phyloP scores from a whole-genome alignment of 306 rosid genomes.

The Arachis stenosperma region DNA sequence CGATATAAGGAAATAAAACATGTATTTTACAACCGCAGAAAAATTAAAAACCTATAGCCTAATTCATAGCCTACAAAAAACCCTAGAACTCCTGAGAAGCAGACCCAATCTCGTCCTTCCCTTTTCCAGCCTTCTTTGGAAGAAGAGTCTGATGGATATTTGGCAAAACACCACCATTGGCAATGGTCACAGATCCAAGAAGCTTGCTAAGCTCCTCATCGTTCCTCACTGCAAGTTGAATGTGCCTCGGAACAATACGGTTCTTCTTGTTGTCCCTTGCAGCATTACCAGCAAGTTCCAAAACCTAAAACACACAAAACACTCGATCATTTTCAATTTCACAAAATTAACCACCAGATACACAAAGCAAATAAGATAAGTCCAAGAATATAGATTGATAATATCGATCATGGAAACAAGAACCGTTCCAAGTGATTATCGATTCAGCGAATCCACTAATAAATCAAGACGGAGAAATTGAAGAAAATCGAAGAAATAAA shows the following conservation, averaged over 20 bases:
- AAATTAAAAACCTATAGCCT: background rate
- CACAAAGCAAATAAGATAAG: background rate
- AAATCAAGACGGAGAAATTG: too few species aligned
- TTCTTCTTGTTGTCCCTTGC: slow-evolving; percentile 95
- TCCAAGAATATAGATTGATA: too few species aligned
- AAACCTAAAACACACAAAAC: slow-evolving; percentile 44
- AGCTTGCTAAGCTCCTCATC: slow-evolving; percentile 89
- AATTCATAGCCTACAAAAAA: too few species aligned
- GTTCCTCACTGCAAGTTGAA: slow-evolving; percentile 83
- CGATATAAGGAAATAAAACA: background rate
- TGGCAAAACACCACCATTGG: slow-evolving; percentile 77
- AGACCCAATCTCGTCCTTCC: slow-evolving; percentile 80
- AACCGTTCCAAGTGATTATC: background rate
- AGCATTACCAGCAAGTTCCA: slow-evolving; percentile 87
- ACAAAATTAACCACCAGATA: background rate
- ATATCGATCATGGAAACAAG: background rate
- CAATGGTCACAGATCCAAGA: slow-evolving; percentile 76
- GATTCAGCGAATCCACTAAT: background rate
- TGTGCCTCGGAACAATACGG: slow-evolving; percentile 85
- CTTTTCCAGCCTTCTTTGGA: slow-evolving; percentile 78
- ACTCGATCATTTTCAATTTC: background rate
- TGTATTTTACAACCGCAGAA: slow-evolving; percentile 44
- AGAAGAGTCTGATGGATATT: slow-evolving; percentile 71
- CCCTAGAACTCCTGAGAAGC: slow-evolving; percentile 85
- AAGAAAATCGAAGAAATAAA: background rate